A percentile compares a stretch with the other conserved stretches of the same genome.
phyloP scores from a whole-genome alignment of 805 yeast genomes.

The Candida suzukii region DNA sequence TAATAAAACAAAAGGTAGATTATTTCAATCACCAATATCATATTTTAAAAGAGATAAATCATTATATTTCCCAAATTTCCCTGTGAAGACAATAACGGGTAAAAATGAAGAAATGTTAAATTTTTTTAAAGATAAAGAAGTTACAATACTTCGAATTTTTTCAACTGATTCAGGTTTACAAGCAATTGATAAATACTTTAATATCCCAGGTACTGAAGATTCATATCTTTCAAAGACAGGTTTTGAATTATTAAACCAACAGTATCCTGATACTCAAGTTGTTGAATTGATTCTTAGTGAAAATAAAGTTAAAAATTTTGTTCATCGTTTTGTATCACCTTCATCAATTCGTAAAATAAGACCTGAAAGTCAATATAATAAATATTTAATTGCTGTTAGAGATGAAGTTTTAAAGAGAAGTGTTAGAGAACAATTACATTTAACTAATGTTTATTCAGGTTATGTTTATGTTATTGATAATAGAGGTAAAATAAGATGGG shows the following conservation, averaged over 20 bases:
- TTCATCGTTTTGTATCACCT: slow-evolving; percentile 47
- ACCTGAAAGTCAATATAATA: slow-evolving; percentile 30
- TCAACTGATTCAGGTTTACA: slow-evolving; percentile 66
- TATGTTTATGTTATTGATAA: slow-evolving; percentile 74
- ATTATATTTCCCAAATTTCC: slow-evolving; percentile 74
- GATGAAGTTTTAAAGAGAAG: slow-evolving; percentile 50
- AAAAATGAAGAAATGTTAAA: slow-evolving; percentile 27
- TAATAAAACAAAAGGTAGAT: slow-evolving; percentile 74
- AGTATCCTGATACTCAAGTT: slow-evolving; percentile 54
- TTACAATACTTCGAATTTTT: slow-evolving; percentile 58
- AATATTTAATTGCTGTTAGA: slow-evolving; percentile 55
- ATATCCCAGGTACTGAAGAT: slow-evolving; percentile 33
- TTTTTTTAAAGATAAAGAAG: slow-evolving; percentile 36
- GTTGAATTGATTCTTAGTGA: slow-evolving; percentile 76
- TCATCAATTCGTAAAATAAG: slow-evolving; percentile 25
- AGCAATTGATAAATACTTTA: slow-evolving; percentile 56
- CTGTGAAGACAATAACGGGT: slow-evolving; percentile 44
- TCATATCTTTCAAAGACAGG: slow-evolving; percentile 34
- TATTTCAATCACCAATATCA: slow-evolving; percentile 77
- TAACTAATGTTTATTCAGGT: slow-evolving; percentile 77
- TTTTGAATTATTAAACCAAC: slow-evolving; percentile 29
- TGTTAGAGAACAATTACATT: slow-evolving; percentile 49
- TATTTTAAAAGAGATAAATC: slow-evolving; percentile 69
- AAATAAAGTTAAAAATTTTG: slow-evolving; percentile 56
- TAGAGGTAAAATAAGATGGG: slow-evolving; percentile 79